Evolutionary conservation across 2,329 filamentous ascomycete species (phyloP), one percentile per base, ranked within the genome.

Genomic region (Cladosporium cucumerinum): DNA sequence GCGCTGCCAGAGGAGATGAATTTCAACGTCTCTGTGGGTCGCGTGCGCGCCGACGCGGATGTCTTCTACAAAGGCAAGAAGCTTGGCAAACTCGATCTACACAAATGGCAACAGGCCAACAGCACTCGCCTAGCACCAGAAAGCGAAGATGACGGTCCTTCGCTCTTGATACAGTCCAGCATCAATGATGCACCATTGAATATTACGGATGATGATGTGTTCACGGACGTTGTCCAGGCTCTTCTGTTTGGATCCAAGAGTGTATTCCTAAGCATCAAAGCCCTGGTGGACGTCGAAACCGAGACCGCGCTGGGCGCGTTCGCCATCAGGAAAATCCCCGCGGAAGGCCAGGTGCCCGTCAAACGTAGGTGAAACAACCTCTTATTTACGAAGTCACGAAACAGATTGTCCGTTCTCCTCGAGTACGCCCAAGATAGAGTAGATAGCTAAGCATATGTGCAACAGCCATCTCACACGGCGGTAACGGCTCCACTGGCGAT

Each of bases 1-100:
- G 87, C 82, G 12, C 77, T 98, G 36, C 95, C 95, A 0, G 84
- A 91, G 51, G 90, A 97, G 74, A 89, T 98, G 83, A 93, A 96
- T 72, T 89, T 98, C 69, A 86, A 89, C 59, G 80, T 99, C 60
- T 87, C 90, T 67, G 91, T 98, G 49, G 88, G 88, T 43, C 85
- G 84, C 65, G 86, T 99, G 57, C 86, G 87, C 61, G 92, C 94
- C 2, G 85, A 86, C 62, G 89, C 93, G 5, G 87, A 96, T 74
- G 88, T 98, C 3, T 91, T 86, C 70, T 97, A 96, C 78, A 82
- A 91, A 69, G 84, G 84, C 28, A 82, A 87, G 61, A 91, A 94
- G 75, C 86, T 99, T 66, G 95, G 95, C 43, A 85, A 89, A 63
- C 84, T 99, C 28, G 86, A 95, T 73, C 75, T 99, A 60, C 80